phyloP scores from a whole-genome alignment of 176 grass and related monocot genomes.

The Tuctoria greenei region DNA sequence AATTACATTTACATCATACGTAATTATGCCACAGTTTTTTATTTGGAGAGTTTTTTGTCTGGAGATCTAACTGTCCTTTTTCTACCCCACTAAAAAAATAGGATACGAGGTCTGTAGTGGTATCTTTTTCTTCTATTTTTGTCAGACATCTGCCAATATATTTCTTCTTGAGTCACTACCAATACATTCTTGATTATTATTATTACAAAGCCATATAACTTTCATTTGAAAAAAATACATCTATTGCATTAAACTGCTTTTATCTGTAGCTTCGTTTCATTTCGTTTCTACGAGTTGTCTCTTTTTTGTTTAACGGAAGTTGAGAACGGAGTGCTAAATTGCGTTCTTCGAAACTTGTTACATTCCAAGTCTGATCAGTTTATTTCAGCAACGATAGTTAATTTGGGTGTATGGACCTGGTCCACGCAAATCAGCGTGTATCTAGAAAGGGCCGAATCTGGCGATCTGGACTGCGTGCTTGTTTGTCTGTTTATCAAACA shows the following conservation, averaged over 20 bases:
- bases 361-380: not conserved
- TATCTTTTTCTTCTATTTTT: not conserved
- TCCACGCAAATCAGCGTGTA: not conserved
- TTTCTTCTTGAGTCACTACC: too few relatives aligned
- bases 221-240: not conserved
- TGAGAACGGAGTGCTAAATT: not conserved
- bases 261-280: not conserved
- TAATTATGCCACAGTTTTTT: not conserved
- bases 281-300: not conserved
- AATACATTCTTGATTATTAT: too few relatives aligned
- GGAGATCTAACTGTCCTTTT: not conserved
- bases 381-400: not conserved
- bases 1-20: not conserved
- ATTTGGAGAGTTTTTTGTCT: not conserved
- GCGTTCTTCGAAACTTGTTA: not conserved
- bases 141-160: too few relatives aligned
- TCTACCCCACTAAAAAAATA: not conserved
- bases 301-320: not conserved
- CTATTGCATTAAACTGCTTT: not conserved
- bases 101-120: not conserved
- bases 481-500: not conserved
- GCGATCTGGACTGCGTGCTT: not conserved
- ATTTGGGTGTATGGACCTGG: constrained; percentile 16
- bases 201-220: not conserved
- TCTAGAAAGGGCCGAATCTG: not conserved